Evolutionary conservation across 108 stramenopile species (phyloP), one percentile per base, ranked within the genome.

Genomic region (Skeletonema marinoi): DNA sequence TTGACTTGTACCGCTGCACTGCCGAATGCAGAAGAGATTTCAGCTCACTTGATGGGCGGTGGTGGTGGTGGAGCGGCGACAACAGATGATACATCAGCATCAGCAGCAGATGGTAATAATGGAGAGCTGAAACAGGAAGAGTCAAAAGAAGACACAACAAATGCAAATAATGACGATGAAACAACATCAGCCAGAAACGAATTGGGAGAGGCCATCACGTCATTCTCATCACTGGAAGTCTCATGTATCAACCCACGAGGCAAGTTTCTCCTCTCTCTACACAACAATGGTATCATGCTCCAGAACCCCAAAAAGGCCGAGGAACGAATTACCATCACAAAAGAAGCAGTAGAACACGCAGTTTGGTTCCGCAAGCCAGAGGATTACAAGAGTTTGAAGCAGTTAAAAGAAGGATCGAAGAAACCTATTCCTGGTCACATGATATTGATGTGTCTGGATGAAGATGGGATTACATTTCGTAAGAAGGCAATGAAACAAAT

Each of bases 331-430:
- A 29, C 60, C 1, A 58, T 82, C 14, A 1, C 48, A 25, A 9
- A 77, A 17, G 13, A 16, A 10, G 11, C 21, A 16, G 70, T 89
- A 13, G 65, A 78, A 10, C 77, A 82, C 60, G 62, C 86, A 10
- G 67, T 92, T 36, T 58, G 84, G 32, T 92, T 92, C 68, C 89
- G 89, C 48, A 90, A 88, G 73, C 82, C 80, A n/a, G 92, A 92
- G 78, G 89, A 92, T 56, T 90, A 87, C 61, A 78, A 71, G 42
- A 81, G 78, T 60, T 19, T 62, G 25, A 73, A 73, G 31, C 54
- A 74, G 16, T 50, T 33, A 36, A 70, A 38, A 39, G 67, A 56
- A 39, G 70, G 59, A 32, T 7, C 29, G 3, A 71, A 38, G 39
- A 41, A 38, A 30, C 29, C 35, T 3, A 58, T 77, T 29, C 63